A percentile compares a stretch with the other conserved stretches of the same genome.
Conservation (phyloP, 1,284 basidiomycete genomes). For the Trichosporon sp. region DNA sequence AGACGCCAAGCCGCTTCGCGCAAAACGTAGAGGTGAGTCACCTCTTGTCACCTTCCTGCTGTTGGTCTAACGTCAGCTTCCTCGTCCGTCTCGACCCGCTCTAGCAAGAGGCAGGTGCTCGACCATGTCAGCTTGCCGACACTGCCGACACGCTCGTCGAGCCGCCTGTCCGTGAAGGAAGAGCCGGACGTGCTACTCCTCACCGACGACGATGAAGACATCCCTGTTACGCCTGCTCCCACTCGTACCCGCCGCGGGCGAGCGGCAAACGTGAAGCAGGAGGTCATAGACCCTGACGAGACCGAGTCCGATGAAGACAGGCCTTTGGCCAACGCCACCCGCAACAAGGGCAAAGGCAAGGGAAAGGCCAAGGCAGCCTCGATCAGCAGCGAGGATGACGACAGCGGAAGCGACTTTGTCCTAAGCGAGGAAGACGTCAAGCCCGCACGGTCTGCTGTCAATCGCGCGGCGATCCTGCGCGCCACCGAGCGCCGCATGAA, state of each 20-base stretch:
- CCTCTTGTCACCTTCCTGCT: too few species aligned
- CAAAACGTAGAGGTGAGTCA: neutral
- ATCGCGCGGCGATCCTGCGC: conserved; percentile 9
- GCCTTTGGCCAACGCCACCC: neutral
- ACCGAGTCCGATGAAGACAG: conserved; percentile 19
- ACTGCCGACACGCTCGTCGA: neutral
- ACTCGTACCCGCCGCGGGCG: neutral
- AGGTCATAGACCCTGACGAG: too few species aligned
- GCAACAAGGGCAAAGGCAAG: conserved; percentile 7
- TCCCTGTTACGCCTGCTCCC: neutral
- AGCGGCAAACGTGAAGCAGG: neutral
- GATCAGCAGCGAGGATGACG: neutral
- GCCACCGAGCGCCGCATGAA: conserved; percentile 13
- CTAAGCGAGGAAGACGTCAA: neutral
- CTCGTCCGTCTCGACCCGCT: neutral
- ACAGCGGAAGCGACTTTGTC: neutral
- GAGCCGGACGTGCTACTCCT: too few species aligned
- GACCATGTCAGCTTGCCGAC: neutral
- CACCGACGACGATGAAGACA: conserved; percentile 9
- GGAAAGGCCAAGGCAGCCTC: neutral
- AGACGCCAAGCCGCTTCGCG: neutral
- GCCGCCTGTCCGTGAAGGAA: conserved; percentile 3
- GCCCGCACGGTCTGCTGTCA: neutral
- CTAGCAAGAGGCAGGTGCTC: neutral
- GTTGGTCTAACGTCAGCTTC: neutral